Percentiles rank a stretch among this genome's conserved stretches.
These are phyloP conservation scores for Debaryomyces castellii DNA, from an alignment of 805 yeast species.

Conservation along the genomic window DNA sequence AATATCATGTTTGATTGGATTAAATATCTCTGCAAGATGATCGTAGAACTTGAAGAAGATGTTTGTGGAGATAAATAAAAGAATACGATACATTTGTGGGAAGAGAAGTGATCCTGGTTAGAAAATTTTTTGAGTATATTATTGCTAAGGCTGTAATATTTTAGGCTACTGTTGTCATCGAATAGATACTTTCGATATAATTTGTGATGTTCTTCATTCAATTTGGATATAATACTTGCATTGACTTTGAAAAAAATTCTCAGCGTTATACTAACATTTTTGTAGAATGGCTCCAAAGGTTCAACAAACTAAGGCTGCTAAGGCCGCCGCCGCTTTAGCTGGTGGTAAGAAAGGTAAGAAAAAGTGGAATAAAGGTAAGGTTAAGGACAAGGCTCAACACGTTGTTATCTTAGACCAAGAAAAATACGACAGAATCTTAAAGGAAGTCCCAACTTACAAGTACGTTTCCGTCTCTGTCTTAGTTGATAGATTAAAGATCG, in stretches of 20 bases:
- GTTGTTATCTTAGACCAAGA: constrained; percentile 96
- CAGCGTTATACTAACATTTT: constrained; percentile 21
- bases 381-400: constrained; percentile 99
- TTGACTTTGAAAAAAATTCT: not conserved
- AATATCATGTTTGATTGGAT: too few species aligned
- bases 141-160: too few species aligned
- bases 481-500: constrained; percentile 98
- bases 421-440: constrained; percentile 97
- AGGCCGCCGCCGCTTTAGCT: constrained; percentile 99
- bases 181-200: too few species aligned
- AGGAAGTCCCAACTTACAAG: constrained; percentile 99
- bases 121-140: too few species aligned
- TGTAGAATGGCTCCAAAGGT: constrained; percentile 95
- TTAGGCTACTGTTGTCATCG: too few species aligned
- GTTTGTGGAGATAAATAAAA: too few species aligned
- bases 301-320: constrained; percentile 99
- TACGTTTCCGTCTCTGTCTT: constrained; percentile 96
- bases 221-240: not conserved
- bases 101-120: too few species aligned
- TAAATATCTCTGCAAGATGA: too few species aligned
- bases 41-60: too few species aligned
- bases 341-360: constrained; percentile 99
- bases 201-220: too few species aligned
- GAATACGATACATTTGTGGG: too few species aligned
- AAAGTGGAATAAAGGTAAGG: constrained; percentile 99